Evolutionary conservation across 2,329 filamentous ascomycete genomes (phyloP), one percentile per base, ranked within the genome.

Genomic region (Pseudogymnoascus sp.): DNA sequence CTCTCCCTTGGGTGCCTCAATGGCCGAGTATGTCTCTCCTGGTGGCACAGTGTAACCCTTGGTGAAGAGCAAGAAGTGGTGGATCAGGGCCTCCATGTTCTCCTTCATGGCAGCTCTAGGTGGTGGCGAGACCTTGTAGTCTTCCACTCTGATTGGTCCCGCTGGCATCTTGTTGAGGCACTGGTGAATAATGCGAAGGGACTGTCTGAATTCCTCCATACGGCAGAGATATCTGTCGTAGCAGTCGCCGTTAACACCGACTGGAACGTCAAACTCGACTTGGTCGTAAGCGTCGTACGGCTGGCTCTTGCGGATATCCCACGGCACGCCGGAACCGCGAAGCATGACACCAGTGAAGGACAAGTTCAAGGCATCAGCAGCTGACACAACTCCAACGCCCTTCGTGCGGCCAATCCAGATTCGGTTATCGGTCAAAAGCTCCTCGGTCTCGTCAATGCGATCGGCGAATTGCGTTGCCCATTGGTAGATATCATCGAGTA

Each of bases 81-180:
- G 94, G 74, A 99, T 99, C 43, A 99, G 85, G 38, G 94, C 92
- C 80, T 99, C 94, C 95, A 99, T 99, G 81, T 99, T 99, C 85
- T 99, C 94, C 85, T 99, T 99, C 94, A 99, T 99, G 72, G 94
- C 94, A 47, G 90, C 83, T 72, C 94, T 87, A n/a, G 94, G 95
- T 65, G 94, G 94, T 20, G 94, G 94, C 2, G 90, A 89, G 71
- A 99, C 85, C 85, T 99, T 99, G 86, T 97, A 99, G 78, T 99
- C 94, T 78, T 99, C 94, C 41, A 97, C 91, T 68, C 93, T 89
- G 73, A 97, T 85, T 59, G 94, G 94, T 28, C 94, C 94, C 57
- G 90, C 83, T 57, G 95, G 93, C 90, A 99, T 99, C 81, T 99
- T 91, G 83, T 99, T 97, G 70, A 99, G 80, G 77, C 95, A 99